Base-by-base conservation (phyloP, 139 green algal species). In the Choricystis sp. region DNA sequence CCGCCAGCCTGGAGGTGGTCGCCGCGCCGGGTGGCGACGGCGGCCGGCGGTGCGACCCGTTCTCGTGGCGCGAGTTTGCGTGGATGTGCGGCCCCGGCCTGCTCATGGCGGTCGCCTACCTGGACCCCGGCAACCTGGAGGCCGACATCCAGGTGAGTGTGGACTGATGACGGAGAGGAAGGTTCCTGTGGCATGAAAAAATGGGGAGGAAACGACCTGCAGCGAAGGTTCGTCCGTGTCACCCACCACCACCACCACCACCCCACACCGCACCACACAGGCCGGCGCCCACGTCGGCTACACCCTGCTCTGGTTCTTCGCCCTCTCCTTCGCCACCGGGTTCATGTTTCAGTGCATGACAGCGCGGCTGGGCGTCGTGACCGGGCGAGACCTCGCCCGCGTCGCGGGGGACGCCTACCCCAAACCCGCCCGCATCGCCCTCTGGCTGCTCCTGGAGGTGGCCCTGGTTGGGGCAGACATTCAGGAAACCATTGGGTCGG, bases 381-480 rank as follows among this genome's bases (percentile, higher is more conserved):
- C 74, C 0, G 68, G 59, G 2, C 59, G 59, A 19, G 66, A 79
- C 67, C 59, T 78, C 49, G 72, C 72, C 2, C 27, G 49, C 52
- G 56, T 61, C 52, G 61, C 60, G 30, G 69, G 77, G 52, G 61
- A 75, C 55, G 57, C 67, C 56, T 84, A 82, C 56, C 72, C 73
- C 0, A 30, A 26, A 14, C 24, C 62, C 1, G 64, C 74, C 24
- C 66, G 78, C 23, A 67, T 75, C 25, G 25, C 76, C 22, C 73
- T 95, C 49, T 95, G 87, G 87, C 22, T 91, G 27, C 89, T 94
- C 80, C 80, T 78, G 0, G 86, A 95, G 75, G 66, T 94, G 3
- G 87, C 87, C 3, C 91, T 95, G 72, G 88, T 95, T 14, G 87
- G 87, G n/a, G 77, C 63, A 3, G 87, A 94, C 74, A 76, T 91